Percentiles rank a stretch among this genome's conserved stretches.
These are phyloP conservation scores for Scheffersomyces lignicola DNA, from an alignment of 1,139 yeast species.

Conservation along the genomic window DNA sequence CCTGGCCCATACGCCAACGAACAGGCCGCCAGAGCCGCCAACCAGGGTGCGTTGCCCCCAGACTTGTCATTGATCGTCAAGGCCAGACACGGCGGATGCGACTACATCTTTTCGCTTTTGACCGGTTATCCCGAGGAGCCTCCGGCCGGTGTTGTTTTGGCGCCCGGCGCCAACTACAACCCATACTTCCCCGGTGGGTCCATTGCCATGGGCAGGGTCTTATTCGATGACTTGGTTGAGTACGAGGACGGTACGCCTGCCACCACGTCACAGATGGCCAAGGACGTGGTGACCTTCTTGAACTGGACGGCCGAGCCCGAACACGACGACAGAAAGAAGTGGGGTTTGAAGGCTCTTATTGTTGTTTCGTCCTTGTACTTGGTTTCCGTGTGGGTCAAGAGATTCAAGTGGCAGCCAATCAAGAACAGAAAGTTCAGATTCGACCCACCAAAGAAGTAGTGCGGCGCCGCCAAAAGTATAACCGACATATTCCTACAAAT, in stretches of 20 bases:
- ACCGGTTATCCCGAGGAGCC: conserved; percentile 99
- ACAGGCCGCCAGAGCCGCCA: conserved; percentile 99
- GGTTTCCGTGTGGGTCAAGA: conserved; percentile 88
- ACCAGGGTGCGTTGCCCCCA: conserved; percentile 99
- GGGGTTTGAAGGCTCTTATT: conserved; percentile 91
- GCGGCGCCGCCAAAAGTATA: conserved; percentile 2
- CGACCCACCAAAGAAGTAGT: conserved; percentile 67
- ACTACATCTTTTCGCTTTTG: conserved; percentile 89
- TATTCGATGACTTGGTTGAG: conserved; percentile 95
- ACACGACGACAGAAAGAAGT: conserved; percentile 96
- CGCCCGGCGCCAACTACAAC: conserved; percentile 95
- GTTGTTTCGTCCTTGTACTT: conserved; percentile 79
- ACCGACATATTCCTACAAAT: conserved; percentile 1
- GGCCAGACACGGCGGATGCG: conserved; percentile 99
- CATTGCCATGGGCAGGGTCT: conserved; percentile 98
- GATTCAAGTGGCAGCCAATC: conserved; percentile 96
- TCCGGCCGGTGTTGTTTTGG: conserved; percentile 94
- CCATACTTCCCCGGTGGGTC: conserved; percentile 99
- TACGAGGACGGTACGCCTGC: conserved; percentile 99
- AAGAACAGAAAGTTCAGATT: conserved; percentile 93
- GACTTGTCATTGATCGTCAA: conserved; percentile 95
- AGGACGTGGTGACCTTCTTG: conserved; percentile 92
- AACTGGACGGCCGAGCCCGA: conserved; percentile 99
- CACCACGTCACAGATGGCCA: conserved; percentile 98
- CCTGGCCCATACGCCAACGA: conserved; percentile 97